Base-by-base conservation (phyloP, 345 rosid genomes). In the Rhodamnia rubescens region DNA sequence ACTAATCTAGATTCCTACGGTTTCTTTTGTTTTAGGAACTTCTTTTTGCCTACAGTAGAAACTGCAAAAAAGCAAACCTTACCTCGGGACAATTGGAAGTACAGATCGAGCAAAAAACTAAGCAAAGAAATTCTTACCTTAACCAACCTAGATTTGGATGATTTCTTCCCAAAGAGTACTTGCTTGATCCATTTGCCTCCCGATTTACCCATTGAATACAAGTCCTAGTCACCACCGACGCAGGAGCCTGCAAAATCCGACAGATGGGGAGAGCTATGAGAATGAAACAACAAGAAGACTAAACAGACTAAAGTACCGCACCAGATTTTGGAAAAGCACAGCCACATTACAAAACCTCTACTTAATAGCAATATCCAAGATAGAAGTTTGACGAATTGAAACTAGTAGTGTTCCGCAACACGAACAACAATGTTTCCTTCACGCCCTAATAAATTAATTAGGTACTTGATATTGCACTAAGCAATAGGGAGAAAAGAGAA, bases 121-220 rank as follows among this genome's bases (percentile, higher is more conserved):
- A 20, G 26, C 4, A 18, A 69, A 82, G 12, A 51, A 26, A 49
- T 82, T 51, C 83, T 8, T 82, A 82, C 84, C 84, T 82, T 82
- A 8, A 42, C 56, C 59, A 53, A 40, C 59, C 84, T 56, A 82
- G 84, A 82, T 29, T 82, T 82, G 56, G 84, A 53, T 32, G 84
- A 82, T 82, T 82, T 82, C 59, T 82, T 82, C 61, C 84, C 61
- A 5, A 82, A 82, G 4, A 82, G 84, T 15, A 82, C 56, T 27
- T 40, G 56, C 84, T 10, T 82, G 84, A 82, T 82, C 84, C 84
- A 82, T 82, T 82, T 82, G 26, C 59, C 84, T 42, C 84, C 84
- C 53, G 84, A 82, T 42, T 82, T 82, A 36, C 84, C 84, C 84
- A 82, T 82, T 51, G 59, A 20, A 29, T 56, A 82, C 56, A 82